Percentiles rank a stretch among this genome's conserved stretches.
phyloP scores from a whole-genome alignment of 2,329 filamentous ascomycete species.

The Ophiosphaerella herpotricha region DNA sequence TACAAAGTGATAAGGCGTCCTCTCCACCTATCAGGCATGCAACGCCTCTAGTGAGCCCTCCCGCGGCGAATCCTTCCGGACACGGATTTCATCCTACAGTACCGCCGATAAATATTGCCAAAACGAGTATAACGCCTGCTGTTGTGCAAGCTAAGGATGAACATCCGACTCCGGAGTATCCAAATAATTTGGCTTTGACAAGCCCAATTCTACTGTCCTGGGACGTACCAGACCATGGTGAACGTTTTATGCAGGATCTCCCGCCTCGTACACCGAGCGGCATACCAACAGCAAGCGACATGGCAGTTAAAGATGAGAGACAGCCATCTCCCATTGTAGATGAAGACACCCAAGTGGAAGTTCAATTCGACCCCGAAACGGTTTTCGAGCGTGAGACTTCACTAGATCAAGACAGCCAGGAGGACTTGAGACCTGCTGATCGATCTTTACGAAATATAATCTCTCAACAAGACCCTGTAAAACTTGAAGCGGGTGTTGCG shows the following conservation, averaged over 20 bases:
- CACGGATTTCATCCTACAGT: background rate
- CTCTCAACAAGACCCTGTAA: slow-evolving; percentile 33
- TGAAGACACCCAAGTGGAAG: background rate
- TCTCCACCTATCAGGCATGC: background rate
- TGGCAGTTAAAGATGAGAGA: slow-evolving; percentile 3
- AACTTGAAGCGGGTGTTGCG: slow-evolving; percentile 48
- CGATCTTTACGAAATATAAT: slow-evolving; percentile 40
- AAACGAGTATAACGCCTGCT: no score
- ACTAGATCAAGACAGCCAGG: slow-evolving; percentile 6
- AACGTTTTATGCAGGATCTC: no score
- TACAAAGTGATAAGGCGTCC: background rate
- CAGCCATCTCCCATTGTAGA: background rate
- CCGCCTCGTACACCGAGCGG: background rate
- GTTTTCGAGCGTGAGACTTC: slow-evolving; percentile 23
- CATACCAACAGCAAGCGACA: background rate
- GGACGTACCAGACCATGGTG: no score
- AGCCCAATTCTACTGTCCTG: no score
- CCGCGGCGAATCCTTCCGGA: background rate
- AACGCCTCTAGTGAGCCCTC: background rate
- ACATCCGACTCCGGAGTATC: no score
- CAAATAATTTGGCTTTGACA: no score
- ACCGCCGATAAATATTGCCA: background rate
- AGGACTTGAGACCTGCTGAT: slow-evolving; percentile 9
- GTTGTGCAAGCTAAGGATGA: no score
- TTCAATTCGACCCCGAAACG: slow-evolving; percentile 17